phyloP scores from a whole-genome alignment of 139 green algal species.

The Chlorella sp. region DNA sequence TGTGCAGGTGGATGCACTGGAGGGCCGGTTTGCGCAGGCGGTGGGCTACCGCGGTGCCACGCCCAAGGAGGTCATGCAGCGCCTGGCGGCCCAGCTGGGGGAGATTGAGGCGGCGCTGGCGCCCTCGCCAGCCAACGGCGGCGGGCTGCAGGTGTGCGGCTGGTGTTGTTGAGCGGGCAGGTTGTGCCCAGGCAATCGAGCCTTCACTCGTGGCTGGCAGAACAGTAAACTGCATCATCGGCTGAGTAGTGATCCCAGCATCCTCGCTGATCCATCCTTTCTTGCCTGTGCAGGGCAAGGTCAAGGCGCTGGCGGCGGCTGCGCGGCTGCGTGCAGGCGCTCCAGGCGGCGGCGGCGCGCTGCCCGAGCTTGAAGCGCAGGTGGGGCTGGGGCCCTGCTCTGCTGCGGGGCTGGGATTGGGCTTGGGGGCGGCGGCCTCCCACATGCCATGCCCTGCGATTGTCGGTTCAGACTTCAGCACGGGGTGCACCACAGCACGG shows the following conservation, averaged over 20 bases:
- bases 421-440: too few species aligned
- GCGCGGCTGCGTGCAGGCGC: slow-evolving; percentile 42
- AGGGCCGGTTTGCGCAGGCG: slow-evolving; percentile 53
- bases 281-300: slow-evolving; percentile 14
- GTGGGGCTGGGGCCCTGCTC: neutral
- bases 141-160: neutral
- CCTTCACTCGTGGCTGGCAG: too few species aligned
- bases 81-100: slow-evolving; percentile 31
- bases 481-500: too few species aligned
- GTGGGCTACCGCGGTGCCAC: slow-evolving; percentile 30
- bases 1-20: slow-evolving; percentile 49
- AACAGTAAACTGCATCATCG: too few species aligned
- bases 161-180: neutral
- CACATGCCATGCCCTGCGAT: too few species aligned
- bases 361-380: neutral
- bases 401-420: neutral
- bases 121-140: slow-evolving; percentile 11
- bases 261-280: neutral
- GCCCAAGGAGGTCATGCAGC: neutral
- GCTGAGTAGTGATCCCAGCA: neutral
- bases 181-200: too few species aligned
- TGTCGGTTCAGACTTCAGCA: too few species aligned
- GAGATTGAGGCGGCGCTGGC: slow-evolving; percentile 40
- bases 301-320: slow-evolving; percentile 39
- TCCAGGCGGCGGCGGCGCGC: slow-evolving; percentile 11